phyloP scores from a whole-genome alignment of 83 land plant species.

The Thuja plicata region DNA sequence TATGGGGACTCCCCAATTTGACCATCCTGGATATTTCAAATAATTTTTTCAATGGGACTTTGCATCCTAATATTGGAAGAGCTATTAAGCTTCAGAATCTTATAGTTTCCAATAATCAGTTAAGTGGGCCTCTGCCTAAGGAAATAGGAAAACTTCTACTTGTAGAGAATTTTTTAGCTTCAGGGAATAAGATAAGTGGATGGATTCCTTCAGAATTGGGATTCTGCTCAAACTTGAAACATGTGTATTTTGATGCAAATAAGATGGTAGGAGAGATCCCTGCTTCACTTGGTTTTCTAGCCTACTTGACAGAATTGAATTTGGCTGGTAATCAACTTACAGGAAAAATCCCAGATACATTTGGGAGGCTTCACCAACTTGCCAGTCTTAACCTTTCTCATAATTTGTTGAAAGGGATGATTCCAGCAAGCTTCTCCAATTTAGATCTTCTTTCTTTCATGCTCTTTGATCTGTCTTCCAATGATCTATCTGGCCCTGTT shows the following conservation, averaged over 20 bases:
- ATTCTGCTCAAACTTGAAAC: constrained; percentile 1
- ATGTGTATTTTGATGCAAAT: constrained; percentile 28
- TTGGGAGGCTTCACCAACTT: constrained; percentile 50
- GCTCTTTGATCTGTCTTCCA: constrained; percentile 63
- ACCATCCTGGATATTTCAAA: constrained; percentile 19
- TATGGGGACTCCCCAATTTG: constrained; percentile 25
- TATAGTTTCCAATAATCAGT: constrained; percentile 7
- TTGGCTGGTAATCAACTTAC: constrained; percentile 47
- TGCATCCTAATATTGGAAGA: constrained; percentile 13
- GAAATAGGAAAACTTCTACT: constrained; percentile 11
- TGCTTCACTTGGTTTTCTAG: constrained; percentile 26
- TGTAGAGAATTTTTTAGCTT: constrained; percentile 14
- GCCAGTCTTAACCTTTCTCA: constrained; percentile 69
- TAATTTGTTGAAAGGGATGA: constrained; percentile 59
- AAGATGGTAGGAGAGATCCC: constrained; percentile 35
- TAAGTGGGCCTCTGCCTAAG: constrained; percentile 15
- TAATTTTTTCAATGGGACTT: constrained; percentile 11
- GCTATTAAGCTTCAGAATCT: constrained; percentile 17
- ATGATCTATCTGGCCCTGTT: constrained; percentile 65
- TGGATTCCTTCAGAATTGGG: constrained; percentile 19
- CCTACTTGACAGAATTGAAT: constrained; percentile 20
- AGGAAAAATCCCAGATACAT: constrained; percentile 58
- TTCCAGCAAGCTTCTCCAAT: constrained; percentile 47
- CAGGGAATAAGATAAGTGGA: constrained; percentile 7
- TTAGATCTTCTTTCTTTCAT: constrained; percentile 56